These are phyloP conservation scores for Pseudopithomyces chartarum DNA, from an alignment of 2,329 filamentous ascomycete genomes.

Conservation along the genomic window DNA sequence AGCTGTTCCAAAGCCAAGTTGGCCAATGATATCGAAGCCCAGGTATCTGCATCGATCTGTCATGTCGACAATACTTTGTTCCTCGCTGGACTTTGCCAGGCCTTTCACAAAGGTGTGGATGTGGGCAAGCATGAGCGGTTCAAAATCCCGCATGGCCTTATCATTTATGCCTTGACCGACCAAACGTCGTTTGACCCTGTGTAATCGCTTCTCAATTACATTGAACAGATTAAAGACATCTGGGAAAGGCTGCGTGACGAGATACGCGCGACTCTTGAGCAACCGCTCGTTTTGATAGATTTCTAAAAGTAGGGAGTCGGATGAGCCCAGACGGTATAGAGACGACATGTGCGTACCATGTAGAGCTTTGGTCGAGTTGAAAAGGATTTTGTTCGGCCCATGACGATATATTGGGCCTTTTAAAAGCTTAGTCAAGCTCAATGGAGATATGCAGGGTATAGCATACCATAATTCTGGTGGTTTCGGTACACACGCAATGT, in stretches of 20 bases:
- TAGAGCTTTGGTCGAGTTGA: slow-evolving; percentile 66
- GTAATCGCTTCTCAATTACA: slow-evolving; percentile 41
- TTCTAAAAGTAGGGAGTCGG: not conserved
- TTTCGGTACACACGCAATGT: slow-evolving; percentile 70
- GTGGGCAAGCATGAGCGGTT: slow-evolving; percentile 24
- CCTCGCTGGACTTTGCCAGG: not conserved
- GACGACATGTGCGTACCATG: slow-evolving; percentile 44
- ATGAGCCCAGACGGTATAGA: not conserved
- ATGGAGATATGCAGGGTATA: not conserved
- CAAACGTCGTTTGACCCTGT: slow-evolving; percentile 46
- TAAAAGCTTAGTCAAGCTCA: not conserved
- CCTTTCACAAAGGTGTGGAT: not conserved
- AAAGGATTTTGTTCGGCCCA: slow-evolving; percentile 73
- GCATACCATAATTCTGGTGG: slow-evolving; percentile 60
- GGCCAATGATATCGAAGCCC: slow-evolving; percentile 49
- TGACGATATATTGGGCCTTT: slow-evolving; percentile 62
- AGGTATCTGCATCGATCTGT: slow-evolving; percentile 12
- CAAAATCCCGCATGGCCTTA: slow-evolving; percentile 44
- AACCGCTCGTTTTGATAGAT: slow-evolving; percentile 18
- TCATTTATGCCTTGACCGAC: slow-evolving; percentile 47
- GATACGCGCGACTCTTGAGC: slow-evolving; percentile 16
- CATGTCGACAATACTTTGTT: slow-evolving; percentile 10
- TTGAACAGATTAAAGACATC: slow-evolving; percentile 17
- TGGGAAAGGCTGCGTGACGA: slow-evolving; percentile 7
- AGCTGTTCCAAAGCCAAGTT: slow-evolving; percentile 41